A percentile compares a stretch with the other conserved stretches of the same genome.
Evolutionary conservation across 164 flowering plant genomes (phyloP).

Genomic region (Aristolochia californica): DNA sequence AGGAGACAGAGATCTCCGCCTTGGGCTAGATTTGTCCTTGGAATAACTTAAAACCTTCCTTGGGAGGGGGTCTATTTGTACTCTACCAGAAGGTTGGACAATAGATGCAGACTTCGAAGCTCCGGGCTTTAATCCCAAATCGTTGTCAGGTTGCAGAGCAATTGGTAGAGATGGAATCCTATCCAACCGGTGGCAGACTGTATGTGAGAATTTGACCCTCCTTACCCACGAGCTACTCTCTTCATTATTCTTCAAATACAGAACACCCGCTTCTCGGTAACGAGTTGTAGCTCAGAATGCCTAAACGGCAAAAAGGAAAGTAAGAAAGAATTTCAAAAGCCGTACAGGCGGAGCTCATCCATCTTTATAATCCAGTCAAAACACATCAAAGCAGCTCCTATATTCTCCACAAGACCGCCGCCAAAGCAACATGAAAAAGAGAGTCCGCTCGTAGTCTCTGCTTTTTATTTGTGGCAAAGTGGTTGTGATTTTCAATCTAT

Average conservation of each 20-base stretch:
- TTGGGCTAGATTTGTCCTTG: constrained; percentile 9
- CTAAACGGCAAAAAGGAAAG: neutral
- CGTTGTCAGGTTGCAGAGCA: constrained; percentile 13
- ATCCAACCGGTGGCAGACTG: constrained; percentile 55
- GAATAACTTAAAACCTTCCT: neutral
- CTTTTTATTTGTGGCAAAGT: too few species aligned
- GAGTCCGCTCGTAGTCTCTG: too few species aligned
- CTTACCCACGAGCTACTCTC: constrained; percentile 69
- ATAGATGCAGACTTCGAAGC: constrained; percentile 19
- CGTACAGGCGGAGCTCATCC: neutral
- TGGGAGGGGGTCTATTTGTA: neutral
- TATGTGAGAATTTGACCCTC: constrained; percentile 72
- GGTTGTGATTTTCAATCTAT: too few species aligned
- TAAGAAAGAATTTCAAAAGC: too few species aligned
- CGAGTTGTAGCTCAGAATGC: neutral
- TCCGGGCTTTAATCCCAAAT: constrained; percentile 20
- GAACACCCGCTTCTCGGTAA: neutral
- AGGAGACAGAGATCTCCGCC: constrained; percentile 64
- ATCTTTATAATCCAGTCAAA: neutral
- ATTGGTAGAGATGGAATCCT: constrained; percentile 28
- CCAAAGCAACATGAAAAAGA: neutral
- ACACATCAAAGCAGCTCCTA: constrained; percentile 1
- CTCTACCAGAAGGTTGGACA: constrained; percentile 2
- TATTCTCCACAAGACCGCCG: neutral
- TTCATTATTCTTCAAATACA: constrained; percentile 34